A percentile compares a stretch with the other conserved stretches of the same genome.
Conservation (phyloP, 108 stramenopile species). For the Aurantiochytrium sp. region DNA sequence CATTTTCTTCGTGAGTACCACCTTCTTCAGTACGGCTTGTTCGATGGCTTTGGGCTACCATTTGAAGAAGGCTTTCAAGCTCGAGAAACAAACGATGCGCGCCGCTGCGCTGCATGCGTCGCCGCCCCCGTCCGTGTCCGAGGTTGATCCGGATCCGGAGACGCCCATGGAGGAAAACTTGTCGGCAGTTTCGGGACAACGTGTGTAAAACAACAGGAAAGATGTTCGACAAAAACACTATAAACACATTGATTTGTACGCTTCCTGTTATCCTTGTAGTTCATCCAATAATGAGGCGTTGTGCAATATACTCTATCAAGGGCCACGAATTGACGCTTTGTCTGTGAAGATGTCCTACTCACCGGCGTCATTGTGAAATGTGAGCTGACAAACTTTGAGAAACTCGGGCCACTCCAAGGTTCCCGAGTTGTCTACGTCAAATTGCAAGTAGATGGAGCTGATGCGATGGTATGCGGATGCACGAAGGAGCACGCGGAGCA, state of each 20-base stretch:
- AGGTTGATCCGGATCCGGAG: no score
- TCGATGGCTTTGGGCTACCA: background rate
- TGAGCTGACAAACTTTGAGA: background rate
- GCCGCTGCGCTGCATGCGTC: background rate
- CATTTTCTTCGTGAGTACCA: background rate
- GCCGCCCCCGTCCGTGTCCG: background rate
- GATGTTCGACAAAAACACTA: no score
- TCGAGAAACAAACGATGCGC: background rate
- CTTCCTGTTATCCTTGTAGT: no score
- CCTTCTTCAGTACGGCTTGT: background rate
- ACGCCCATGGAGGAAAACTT: no score
- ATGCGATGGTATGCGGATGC: background rate
- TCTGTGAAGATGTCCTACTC: no score
- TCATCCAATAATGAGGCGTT: no score
- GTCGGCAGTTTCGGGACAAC: no score
- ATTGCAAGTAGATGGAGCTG: background rate
- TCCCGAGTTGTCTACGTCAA: background rate
- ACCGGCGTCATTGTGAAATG: background rate
- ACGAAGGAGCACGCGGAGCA: background rate
- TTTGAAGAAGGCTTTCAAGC: background rate
- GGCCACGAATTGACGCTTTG: no score
- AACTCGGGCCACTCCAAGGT: constrained; percentile 11
- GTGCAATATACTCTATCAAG: no score
- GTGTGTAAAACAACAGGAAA: no score
- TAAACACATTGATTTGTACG: no score